Base-by-base conservation (phyloP, 805 yeast genomes). In the Metschnikowia henanensis region DNA sequence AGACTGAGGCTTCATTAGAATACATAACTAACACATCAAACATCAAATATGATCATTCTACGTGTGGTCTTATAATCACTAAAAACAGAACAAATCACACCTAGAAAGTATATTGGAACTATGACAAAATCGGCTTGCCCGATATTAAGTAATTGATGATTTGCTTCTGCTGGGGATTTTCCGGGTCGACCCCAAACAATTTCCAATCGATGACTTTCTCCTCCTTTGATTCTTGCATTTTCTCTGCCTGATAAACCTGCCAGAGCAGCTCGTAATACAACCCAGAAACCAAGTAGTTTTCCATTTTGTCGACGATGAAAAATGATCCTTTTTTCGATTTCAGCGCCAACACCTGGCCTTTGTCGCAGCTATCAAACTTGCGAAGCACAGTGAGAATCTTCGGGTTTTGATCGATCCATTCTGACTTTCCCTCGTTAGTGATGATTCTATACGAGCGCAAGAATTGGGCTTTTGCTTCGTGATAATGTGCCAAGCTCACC, bases 251-350 rank as follows among this genome's bases (percentile, higher is more conserved):
- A 51, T 66, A 66, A 18, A 68, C 63, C 26, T 59, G 56, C 72
- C 72, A 70, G 19, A 68, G 62, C 56, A 71, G 49, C 52, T 71
- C 76, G 49, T 68, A 68, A 31, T 55, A 55, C 41, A 71, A 59
- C 39, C 68, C 63, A 18, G 70, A 61, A 7, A 62, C 66, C 36
- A 69, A 58, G 47, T 66, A 61, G 42, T 59, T 60, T 41, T 62
- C 57, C 66, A 68, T 66, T 37, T 57, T 58, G 35, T 60, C 62
- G 17, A 71, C 56, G 30, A 71, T 50, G 39, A 64, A 62, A 44
- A 63, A 62, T 4, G 61, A 55, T 10, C 47, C 48, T 5, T 40
- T 20, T 10, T 31, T 28, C 16, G 43, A 33, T 17, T 41, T 46
- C 15, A 32, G 31, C 10, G 43, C 30, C 40, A 47, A 43, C 18